Percentiles rank a stretch among this genome's conserved stretches.
phyloP scores from a whole-genome alignment of 2,329 filamentous ascomycete genomes.

The Colletotrichum neosansevieriae region DNA sequence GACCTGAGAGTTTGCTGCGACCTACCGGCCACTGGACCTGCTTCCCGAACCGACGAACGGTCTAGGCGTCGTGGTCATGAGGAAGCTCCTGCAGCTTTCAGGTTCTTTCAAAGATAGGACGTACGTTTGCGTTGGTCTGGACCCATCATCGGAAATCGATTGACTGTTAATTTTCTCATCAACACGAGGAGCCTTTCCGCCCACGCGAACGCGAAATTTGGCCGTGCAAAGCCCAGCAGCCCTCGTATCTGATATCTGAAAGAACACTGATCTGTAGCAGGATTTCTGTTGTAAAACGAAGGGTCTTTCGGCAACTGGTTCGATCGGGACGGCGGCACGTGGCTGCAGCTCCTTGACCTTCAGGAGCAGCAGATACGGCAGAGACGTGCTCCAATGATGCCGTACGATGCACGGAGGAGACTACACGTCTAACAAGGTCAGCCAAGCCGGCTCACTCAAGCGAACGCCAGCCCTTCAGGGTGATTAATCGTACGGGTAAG shows the following conservation, averaged over 20 bases:
- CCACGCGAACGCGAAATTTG: no score
- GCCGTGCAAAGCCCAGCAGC: slow-evolving; percentile 7
- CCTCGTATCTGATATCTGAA: slow-evolving; percentile 1
- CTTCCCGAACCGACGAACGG: slow-evolving; percentile 10
- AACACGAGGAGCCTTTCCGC: no score
- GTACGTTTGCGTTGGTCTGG: no score
- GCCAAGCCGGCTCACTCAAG: slow-evolving; percentile 11
- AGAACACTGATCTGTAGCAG: background rate
- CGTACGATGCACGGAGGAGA: background rate
- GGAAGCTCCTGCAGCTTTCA: no score
- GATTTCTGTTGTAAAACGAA: background rate
- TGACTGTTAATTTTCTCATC: no score
- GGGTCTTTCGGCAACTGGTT: background rate
- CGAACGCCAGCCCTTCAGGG: background rate
- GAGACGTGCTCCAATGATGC: background rate
- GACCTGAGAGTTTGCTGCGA: background rate
- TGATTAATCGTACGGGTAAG: background rate
- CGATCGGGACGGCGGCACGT: background rate
- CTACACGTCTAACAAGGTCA: background rate
- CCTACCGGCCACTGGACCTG: background rate
- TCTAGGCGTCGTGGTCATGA: background rate
- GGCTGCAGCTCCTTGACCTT: slow-evolving; percentile 7
- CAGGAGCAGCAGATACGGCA: background rate
- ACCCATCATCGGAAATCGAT: no score
- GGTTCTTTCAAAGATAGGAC: no score